phyloP scores from a whole-genome alignment of 1,139 yeast species.

The Yamadazyma aaseri region DNA sequence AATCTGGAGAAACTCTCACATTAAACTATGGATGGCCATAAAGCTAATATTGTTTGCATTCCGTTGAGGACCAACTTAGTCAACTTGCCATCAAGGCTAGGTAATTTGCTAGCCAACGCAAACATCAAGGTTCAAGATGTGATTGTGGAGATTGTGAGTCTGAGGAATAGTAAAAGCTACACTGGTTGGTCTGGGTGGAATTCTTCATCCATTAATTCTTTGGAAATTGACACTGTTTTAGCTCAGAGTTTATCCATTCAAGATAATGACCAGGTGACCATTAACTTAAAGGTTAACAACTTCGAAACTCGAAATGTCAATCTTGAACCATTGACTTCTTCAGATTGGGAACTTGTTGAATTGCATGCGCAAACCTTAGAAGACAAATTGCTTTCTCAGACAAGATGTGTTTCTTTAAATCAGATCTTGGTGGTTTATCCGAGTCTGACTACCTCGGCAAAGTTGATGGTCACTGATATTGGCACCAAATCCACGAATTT shows the following conservation, averaged over 20 bases:
- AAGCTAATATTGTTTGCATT: conserved; percentile 28
- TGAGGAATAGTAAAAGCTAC: conserved; percentile 31
- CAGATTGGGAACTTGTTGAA: conserved; percentile 93
- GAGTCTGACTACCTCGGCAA: conserved; percentile 62
- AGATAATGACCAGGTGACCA: conserved; percentile 41
- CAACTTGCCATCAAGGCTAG: conserved; percentile 54
- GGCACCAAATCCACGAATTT: conserved; percentile 46
- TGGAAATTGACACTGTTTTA: conserved; percentile 41
- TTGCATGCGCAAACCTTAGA: conserved; percentile 78
- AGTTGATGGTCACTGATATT: conserved; percentile 60
- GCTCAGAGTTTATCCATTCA: conserved; percentile 49
- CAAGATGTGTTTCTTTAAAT: conserved; percentile 65
- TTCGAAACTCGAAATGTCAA: conserved; percentile 59
- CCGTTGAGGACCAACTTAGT: conserved; percentile 54
- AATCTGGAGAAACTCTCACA: conserved; percentile 17
- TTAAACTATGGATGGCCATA: conserved; percentile 40
- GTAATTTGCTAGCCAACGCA: conserved; percentile 50
- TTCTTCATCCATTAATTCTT: conserved; percentile 27
- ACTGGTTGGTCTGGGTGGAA: conserved; percentile 88
- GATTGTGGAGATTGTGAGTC: conserved; percentile 45
- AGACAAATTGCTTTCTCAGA: conserved; percentile 70
- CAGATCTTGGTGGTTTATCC: conserved; percentile 74
- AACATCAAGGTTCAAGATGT: conserved; percentile 61
- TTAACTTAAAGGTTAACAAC: conserved; percentile 45
- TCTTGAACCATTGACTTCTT: conserved; percentile 71